Percentiles rank a stretch among this genome's conserved stretches.
These are phyloP conservation scores for Monosporascus sp. DNA, from an alignment of 2,329 filamentous ascomycete genomes.

Conservation along the genomic window DNA sequence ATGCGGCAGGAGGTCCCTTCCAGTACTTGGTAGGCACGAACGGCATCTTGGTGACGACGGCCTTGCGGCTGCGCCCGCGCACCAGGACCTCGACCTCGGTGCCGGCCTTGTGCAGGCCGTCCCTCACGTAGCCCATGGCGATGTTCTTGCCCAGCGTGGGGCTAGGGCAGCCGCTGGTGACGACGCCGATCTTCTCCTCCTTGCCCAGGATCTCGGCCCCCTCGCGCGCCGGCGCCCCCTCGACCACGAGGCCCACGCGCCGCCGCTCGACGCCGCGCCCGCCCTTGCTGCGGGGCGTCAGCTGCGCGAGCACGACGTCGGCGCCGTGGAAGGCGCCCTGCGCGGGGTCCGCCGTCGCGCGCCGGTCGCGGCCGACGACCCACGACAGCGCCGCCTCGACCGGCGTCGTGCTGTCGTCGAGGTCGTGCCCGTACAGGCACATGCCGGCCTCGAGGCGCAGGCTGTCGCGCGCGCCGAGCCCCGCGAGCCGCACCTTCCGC, in stretches of 20 bases:
- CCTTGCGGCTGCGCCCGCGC: constrained; percentile 69
- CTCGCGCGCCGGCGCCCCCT: constrained; percentile 85
- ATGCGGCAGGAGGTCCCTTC: constrained; percentile 32
- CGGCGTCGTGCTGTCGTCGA: constrained; percentile 68
- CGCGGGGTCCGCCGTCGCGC: constrained; percentile 29
- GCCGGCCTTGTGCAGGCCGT: constrained; percentile 76
- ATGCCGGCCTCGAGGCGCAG: constrained; percentile 93
- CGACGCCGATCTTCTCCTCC: constrained; percentile 60
- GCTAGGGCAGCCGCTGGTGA: constrained; percentile 88
- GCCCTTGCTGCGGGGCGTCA: constrained; percentile 68
- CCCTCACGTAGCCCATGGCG: constrained; percentile 87
- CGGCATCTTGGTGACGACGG: constrained; percentile 79
- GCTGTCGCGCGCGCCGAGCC: constrained; percentile 85
- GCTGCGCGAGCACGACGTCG: constrained; percentile 69
- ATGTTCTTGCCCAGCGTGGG: constrained; percentile 86
- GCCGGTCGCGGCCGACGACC: constrained; percentile 79
- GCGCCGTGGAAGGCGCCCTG: constrained; percentile 79
- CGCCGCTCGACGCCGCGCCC: constrained; percentile 65
- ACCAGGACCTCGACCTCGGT: constrained; percentile 76
- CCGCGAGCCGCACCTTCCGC: constrained; percentile 70
- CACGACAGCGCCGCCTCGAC: constrained; percentile 59
- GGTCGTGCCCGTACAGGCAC: constrained; percentile 99
- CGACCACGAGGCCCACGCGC: constrained; percentile 74
- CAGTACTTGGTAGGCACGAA: constrained; percentile 79
- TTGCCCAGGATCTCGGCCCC: constrained; percentile 67